Evolutionary conservation across 2,329 filamentous ascomycete species (phyloP).

Genomic region (Nothophoma quercina): DNA sequence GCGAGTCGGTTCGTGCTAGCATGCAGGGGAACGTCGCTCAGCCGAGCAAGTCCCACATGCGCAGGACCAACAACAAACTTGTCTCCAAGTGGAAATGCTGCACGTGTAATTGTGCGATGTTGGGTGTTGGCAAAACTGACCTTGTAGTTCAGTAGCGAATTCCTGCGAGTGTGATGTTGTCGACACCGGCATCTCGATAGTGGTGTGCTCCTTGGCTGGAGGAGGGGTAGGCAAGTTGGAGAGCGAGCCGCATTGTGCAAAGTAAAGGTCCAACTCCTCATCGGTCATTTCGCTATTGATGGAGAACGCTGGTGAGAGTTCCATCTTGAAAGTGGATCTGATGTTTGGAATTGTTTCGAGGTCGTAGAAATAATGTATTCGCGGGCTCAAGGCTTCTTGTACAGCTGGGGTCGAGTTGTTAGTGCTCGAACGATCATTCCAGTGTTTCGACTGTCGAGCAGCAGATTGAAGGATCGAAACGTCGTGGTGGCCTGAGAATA

Average conservation of each 20-base stretch:
- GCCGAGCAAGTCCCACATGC: constrained; percentile 19
- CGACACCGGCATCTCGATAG: constrained; percentile 13
- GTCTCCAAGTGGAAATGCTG: constrained; percentile 21
- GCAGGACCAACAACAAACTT: constrained; percentile 26
- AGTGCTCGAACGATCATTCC: constrained; percentile 25
- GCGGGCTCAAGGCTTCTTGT: constrained; percentile 13
- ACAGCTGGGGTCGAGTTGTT: constrained; percentile 17
- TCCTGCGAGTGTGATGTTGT: constrained; percentile 18
- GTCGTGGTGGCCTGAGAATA: constrained; percentile 10
- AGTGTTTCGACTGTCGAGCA: constrained; percentile 11
- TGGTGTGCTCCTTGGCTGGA: constrained; percentile 39
- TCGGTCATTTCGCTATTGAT: constrained; percentile 45
- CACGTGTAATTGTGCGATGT: constrained; percentile 22
- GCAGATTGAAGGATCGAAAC: constrained; percentile 15
- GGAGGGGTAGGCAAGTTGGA: constrained; percentile 52
- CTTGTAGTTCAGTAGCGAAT: constrained; percentile 35
- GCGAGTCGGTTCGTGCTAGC: constrained; percentile 12
- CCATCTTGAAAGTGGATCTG: constrained; percentile 25
- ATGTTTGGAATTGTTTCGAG: not conserved
- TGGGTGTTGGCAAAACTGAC: constrained; percentile 33
- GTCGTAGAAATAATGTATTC: not conserved
- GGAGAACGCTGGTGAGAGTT: constrained; percentile 38
- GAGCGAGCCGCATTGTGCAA: constrained; percentile 49
- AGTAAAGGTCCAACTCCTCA: constrained; percentile 50
- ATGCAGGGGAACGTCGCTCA: constrained; percentile 29